Evolutionary conservation across 331 rosid genomes (phyloP), one percentile per base, ranked within the genome.

Genomic region (Spiraea crenata): DNA sequence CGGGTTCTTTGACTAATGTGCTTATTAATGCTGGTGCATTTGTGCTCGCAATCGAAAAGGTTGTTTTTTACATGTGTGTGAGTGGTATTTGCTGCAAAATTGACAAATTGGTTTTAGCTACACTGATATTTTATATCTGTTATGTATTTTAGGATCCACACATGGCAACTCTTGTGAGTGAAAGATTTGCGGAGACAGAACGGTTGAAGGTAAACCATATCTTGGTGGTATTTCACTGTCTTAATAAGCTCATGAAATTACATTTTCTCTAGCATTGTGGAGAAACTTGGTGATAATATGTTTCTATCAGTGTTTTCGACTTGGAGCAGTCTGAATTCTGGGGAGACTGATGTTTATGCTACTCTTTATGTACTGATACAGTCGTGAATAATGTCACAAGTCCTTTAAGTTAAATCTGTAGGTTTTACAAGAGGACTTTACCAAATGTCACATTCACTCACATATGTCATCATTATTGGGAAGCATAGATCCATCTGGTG

Each of bases 11-110:
- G 88, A 90, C 99, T 6, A 72, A 83, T 65, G 81, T 84, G 78
- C 96, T 93, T 41, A 51, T 93, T 15, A 73, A 72, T 10, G 82
- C 92, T 2, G 98, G 95, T 10, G 98, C 97, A 0, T 66, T 80
- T 54, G 95, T 93, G 65, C 92, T 93, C 14, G 98, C 92, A 6
- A 82, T 93, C 67, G 96, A 93, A 81, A 93, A 90, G 98, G 98
- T 93, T 77, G 16, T 65, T 13, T 46, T 40, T 67, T 2, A 8
- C 42, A 35, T 67, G 1, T 17, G 45, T 9, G 15, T 39, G 45
- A 37, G 64, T 58, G 55, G 10, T 12, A 39, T 5, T 62, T 9
- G 45, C 4, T 5, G 13, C 49, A 62, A 40, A 40, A 4, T 9
- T 4, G 46, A 17, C n/a, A 5, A 17, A 3, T 35, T 7, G 17